These are phyloP conservation scores for Ustilago hordei DNA, from an alignment of 1,284 basidiomycete genomes.

Conservation along the genomic window DNA sequence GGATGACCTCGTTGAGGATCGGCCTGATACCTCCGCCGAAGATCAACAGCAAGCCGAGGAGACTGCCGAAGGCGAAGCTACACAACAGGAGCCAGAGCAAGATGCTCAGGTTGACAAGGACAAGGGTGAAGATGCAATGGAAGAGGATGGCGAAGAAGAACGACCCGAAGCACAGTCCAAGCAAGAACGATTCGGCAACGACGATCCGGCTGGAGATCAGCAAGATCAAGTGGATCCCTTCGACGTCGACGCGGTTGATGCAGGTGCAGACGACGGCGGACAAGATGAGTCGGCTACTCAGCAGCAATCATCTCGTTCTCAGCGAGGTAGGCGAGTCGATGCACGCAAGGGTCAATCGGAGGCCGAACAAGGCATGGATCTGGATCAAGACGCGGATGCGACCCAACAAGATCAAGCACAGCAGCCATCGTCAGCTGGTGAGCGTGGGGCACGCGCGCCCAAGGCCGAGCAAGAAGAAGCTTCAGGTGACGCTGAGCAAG, in stretches of 20 bases:
- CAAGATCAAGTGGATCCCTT: slow-evolving; percentile 33
- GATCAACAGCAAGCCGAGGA: slow-evolving; percentile 67
- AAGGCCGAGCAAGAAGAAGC: slow-evolving; percentile 26
- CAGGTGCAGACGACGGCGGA: slow-evolving; percentile 45
- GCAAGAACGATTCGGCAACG: slow-evolving; percentile 19
- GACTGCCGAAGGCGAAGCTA: slow-evolving; percentile 33
- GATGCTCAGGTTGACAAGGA: slow-evolving; percentile 42
- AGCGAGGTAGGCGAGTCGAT: slow-evolving; percentile 43
- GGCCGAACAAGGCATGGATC: slow-evolving; percentile 61
- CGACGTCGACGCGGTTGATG: slow-evolving; percentile 44
- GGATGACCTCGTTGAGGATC: slow-evolving; percentile 47
- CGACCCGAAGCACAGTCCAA: slow-evolving; percentile 24
- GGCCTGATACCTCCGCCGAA: slow-evolving; percentile 27
- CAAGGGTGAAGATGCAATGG: slow-evolving; percentile 50
- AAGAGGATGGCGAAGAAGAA: slow-evolving; percentile 43
- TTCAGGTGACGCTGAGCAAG: slow-evolving; percentile 39
- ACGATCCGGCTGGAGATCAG: slow-evolving; percentile 15
- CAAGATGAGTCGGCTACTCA: slow-evolving; percentile 48
- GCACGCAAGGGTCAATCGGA: slow-evolving; percentile 48
- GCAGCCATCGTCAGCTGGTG: slow-evolving; percentile 25
- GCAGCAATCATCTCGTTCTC: slow-evolving; percentile 46
- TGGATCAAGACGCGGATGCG: slow-evolving; percentile 61
- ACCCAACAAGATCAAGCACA: slow-evolving; percentile 68
- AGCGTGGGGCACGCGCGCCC: slow-evolving; percentile 22
- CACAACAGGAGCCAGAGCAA: slow-evolving; percentile 45